Percentiles rank a stretch among this genome's conserved stretches.
These are phyloP conservation scores for Cymodocea nodosa DNA, from an alignment of 116 monocot genomes.

Conservation along the genomic window DNA sequence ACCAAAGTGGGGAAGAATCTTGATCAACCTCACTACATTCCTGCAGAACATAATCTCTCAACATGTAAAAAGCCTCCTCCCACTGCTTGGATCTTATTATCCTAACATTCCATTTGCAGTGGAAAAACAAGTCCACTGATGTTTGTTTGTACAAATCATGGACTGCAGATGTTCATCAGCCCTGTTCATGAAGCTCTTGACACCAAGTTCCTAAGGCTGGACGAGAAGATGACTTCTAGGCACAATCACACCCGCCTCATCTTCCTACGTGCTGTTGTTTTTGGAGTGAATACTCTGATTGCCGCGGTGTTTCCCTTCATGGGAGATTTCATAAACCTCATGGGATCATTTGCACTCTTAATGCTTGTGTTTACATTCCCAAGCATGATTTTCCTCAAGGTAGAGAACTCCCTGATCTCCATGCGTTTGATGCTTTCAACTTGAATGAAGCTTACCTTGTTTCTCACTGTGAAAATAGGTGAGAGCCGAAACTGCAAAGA, in stretches of 20 bases:
- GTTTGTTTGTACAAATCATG: background rate
- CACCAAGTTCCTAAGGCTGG: slow-evolving; percentile 34
- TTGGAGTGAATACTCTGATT: slow-evolving; percentile 29
- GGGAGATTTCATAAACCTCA: slow-evolving; percentile 48
- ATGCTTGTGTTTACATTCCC: slow-evolving; percentile 47
- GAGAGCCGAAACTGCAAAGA: slow-evolving; percentile 17
- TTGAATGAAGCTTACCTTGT: background rate
- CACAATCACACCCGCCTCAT: slow-evolving; percentile 23
- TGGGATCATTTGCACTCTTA: slow-evolving; percentile 49
- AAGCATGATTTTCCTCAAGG: slow-evolving; percentile 54
- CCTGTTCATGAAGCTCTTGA: slow-evolving; percentile 61
- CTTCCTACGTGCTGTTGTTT: slow-evolving; percentile 14
- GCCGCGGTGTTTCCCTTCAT: slow-evolving; percentile 55
- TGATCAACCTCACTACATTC: slow-evolving; percentile 40
- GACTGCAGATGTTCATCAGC: slow-evolving; percentile 35
- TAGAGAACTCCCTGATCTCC: slow-evolving; percentile 1
- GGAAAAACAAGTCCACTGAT: background rate
- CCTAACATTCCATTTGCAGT: background rate
- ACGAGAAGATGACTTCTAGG: slow-evolving; percentile 27
- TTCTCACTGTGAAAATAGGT: slow-evolving; percentile 16
- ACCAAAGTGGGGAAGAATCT: slow-evolving; percentile 38
- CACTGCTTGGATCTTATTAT: background rate
- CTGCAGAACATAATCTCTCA: slow-evolving; percentile 47
- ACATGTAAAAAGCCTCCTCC: slow-evolving; percentile 25
- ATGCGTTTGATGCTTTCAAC: background rate